Conservation (phyloP, 805 yeast genomes). For the Torulaspora delbrueckii region DNA sequence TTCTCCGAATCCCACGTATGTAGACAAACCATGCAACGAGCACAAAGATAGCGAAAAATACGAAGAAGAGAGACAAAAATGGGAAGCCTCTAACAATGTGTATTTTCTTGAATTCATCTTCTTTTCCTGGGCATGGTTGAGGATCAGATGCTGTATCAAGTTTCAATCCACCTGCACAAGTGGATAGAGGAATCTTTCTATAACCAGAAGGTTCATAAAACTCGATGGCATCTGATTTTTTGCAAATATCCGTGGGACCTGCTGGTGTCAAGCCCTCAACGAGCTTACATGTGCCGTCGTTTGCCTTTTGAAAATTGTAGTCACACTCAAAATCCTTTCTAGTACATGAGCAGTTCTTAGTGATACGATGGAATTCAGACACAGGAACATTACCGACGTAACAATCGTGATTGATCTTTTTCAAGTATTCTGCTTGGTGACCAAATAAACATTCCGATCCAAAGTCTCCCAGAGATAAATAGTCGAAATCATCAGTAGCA, state of each 20-base stretch:
- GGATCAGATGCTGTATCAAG: constrained; percentile 57
- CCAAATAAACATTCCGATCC: constrained; percentile 62
- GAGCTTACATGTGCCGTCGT: constrained; percentile 80
- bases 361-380: constrained; percentile 48
- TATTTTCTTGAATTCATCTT: constrained; percentile 51
- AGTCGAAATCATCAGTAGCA: constrained; percentile 54
- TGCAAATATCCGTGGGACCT: constrained; percentile 60
- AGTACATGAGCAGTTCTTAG: constrained; percentile 74
- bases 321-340: constrained; percentile 93
- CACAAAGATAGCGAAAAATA: constrained; percentile 53
- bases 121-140: constrained; percentile 85
- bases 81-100: constrained; percentile 53
- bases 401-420: constrained; percentile 50
- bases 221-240: constrained; percentile 51
- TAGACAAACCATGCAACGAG: constrained; percentile 65
- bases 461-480: constrained; percentile 56
- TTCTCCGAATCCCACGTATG: constrained; percentile 72
- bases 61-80: constrained; percentile 46
- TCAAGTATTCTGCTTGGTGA: constrained; percentile 55
- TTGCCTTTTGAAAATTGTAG: constrained; percentile 64
- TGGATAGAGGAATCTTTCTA: constrained; percentile 75
- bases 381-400: constrained; percentile 69
- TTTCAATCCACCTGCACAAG: constrained; percentile 76
- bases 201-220: constrained; percentile 91
- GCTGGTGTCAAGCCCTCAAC: constrained; percentile 69